Evolutionary conservation across 2,329 filamentous ascomycete genomes (phyloP).

Genomic region (Aureobasidium mangrovei): DNA sequence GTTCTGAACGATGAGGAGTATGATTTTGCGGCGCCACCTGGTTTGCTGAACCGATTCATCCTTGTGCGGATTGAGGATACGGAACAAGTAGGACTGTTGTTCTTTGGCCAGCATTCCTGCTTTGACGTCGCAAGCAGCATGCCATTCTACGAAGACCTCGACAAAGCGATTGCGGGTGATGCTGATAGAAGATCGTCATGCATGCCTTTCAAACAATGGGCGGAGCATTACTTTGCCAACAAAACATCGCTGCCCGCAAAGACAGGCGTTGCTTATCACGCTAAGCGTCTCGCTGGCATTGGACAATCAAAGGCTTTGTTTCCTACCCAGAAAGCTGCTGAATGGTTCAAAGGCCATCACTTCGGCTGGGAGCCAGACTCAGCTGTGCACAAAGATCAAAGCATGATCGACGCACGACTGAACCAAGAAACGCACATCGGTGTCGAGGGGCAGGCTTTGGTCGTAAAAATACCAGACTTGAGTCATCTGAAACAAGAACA

Average conservation of each 20-base stretch:
- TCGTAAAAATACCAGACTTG: conserved; percentile 20
- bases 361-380: conserved; percentile 21
- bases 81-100: conserved; percentile 6
- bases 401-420: neutral
- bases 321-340: conserved; percentile 24
- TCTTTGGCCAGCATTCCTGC: conserved; percentile 14
- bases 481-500: conserved; percentile 23
- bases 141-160: conserved; percentile 10
- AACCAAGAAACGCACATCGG: conserved; percentile 25
- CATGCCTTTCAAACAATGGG: conserved; percentile 13
- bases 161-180: neutral
- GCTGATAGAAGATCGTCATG: neutral
- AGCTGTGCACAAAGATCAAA: conserved; percentile 19
- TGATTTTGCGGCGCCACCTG: conserved; percentile 23
- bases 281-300: conserved; percentile 10
- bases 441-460: conserved; percentile 22
- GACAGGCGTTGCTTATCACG: conserved; percentile 5
- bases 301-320: conserved; percentile 17
- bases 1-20: conserved; percentile 22
- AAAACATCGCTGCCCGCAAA: conserved; percentile 1
- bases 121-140: conserved; percentile 13
- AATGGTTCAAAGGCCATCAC: conserved; percentile 28
- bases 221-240: conserved; percentile 6
- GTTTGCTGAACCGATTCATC: conserved; percentile 24
- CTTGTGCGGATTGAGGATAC: conserved; percentile 20